Conservation (phyloP, 805 yeast species). For the Saccharomycopsis sp. region DNA sequence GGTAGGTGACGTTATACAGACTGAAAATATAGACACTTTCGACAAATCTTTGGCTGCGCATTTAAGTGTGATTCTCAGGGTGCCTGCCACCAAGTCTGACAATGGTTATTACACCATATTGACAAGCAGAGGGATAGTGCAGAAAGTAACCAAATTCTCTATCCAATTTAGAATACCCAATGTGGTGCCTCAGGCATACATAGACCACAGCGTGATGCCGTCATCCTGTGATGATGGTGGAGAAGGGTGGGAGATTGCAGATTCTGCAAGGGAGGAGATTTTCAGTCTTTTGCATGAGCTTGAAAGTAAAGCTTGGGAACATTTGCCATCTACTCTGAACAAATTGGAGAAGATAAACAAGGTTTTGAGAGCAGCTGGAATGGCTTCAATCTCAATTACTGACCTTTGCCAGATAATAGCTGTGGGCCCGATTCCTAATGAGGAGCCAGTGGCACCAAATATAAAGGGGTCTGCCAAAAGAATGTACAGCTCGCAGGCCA, state of each 20-base stretch:
- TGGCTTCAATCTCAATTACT: constrained; percentile 33
- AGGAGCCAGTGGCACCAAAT: too few relatives aligned
- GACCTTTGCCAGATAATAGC: too few relatives aligned
- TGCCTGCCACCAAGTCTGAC: constrained; percentile 3
- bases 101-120: background rate
- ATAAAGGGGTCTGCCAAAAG: too few relatives aligned
- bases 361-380: constrained; percentile 35
- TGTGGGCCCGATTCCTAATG: too few relatives aligned
- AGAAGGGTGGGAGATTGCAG: constrained; percentile 28
- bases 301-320: constrained; percentile 33
- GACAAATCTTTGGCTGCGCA: constrained; percentile 2
- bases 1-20: constrained; percentile 9
- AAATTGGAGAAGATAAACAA: constrained; percentile 41
- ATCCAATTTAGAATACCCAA: constrained; percentile 13
- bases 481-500: too few relatives aligned
- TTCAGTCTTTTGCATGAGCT: constrained; percentile 31
- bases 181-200: too few relatives aligned
- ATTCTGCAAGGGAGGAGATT: constrained; percentile 27
- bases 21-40: background rate
- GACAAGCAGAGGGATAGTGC: constrained; percentile 5
- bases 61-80: constrained; percentile 4
- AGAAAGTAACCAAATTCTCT: background rate
- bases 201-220: too few relatives aligned
- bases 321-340: constrained; percentile 31
- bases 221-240: too few relatives aligned